Evolutionary conservation across 768 basidiomycete genomes (phyloP), one percentile per base, ranked within the genome.

Genomic region (Mycena belliarum): DNA sequence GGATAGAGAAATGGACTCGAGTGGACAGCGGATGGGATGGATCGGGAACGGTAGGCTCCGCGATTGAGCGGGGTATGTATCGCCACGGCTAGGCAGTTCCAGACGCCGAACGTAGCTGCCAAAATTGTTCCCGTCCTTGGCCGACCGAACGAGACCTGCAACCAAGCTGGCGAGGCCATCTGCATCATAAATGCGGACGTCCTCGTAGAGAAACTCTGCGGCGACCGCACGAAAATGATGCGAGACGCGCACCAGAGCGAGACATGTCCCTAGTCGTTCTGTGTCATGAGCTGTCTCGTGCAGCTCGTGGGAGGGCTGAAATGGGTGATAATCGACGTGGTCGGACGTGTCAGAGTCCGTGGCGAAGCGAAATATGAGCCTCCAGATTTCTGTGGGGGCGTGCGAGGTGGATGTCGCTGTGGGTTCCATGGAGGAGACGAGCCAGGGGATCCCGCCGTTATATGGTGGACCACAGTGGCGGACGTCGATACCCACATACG

Each of bases 351-450:
- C 42, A 4, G 56, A 47, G 4, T 2, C 16, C 4, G 56, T 55
- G 20, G 57, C 52, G n/a, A 58, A 48, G 16, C 32, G 41, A 23
- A 62, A 50, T 29, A 62, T 58, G 1, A 41, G 21, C n/a, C 56
- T 41, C 56, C 56, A 62, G 23, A 62, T 58, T 52, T 62, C 61
- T 15, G 56, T 33, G 2, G 60, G 60, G 10, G 61, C 32, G 8
- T 38, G 24, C 0, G 49, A 41, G 16, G n/a, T 35, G n/a, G 55
- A 11, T 16, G 48, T 33, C 8, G 45, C 29, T 6, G 24, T 23
- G 15, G 33, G 26, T 15, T 37, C 8, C 50, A 52, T 47, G 50
- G 26, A 24, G 6, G 28, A 38, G 7, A 16, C 14, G 10, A 28
- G 40, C 40, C 15, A 20, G 26, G 25, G 24, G 24, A 5, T 32